Base-by-base conservation (phyloP, 2,329 filamentous ascomycete species). In the Sordariomycetes sp. region DNA sequence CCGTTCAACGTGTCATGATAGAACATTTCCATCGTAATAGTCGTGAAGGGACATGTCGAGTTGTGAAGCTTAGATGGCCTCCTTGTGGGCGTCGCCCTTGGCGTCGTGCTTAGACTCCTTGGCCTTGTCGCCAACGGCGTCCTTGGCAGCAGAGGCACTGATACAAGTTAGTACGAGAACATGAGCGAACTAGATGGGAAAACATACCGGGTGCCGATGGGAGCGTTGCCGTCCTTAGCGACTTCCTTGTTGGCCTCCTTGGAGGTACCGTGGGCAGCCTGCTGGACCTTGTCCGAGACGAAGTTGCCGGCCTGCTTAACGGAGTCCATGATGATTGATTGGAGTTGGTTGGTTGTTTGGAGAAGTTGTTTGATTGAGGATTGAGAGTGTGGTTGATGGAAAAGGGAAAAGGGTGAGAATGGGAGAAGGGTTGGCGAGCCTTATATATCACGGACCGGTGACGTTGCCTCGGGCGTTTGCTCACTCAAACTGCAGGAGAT, bases 231-330 rank as follows among this genome's bases (percentile, higher is more conserved):
- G 53, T 75, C 73, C 70, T 82, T 81, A 57, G 77, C 78, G 44
- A 75, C 68, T 45, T 69, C 53, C 72, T 82, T 81, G 72, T 82
- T 82, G 64, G 64, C 64, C 63, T 81, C 75, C 73, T 82, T 82
- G 62, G 67, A 73, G 41, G 70, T 62, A 45, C 69, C 66, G 41
- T 63, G 62, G 42, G 65, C 53, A 40, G 64, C 63, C 54, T 77
- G 63, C 65, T 79, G 68, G 53, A 76, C 58, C 49, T 65, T 62
- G 68, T 81, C 77, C 42, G 67, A 57, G 57, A 79, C 73, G 71
- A 73, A 77, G 71, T 79, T 80, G 63, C 63, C 75, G 51, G 69
- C 70, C 62, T 79, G 73, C 66, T 69, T 68, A 53, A 70, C 42
- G 42, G 65, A 61, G 35, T 72, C 68, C 68, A 72, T 71, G 56